Conservation (phyloP, 352 stramenopile species). For the Pythium folliculosum region DNA sequence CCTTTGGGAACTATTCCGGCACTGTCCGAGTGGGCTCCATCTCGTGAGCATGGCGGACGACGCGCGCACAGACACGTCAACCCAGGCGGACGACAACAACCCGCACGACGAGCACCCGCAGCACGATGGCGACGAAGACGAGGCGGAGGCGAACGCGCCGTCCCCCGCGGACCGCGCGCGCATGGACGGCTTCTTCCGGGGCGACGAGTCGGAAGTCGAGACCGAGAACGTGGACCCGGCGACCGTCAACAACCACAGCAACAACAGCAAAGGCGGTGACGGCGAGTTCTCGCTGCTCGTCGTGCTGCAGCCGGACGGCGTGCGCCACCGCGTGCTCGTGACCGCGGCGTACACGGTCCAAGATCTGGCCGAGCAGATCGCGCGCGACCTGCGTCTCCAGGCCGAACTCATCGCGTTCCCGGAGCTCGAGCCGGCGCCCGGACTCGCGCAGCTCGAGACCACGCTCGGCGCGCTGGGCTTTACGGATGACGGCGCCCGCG, state of each 20-base stretch:
- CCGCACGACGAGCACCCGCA: conserved; percentile 1
- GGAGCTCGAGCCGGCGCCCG: conserved; percentile 42
- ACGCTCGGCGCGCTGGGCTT: conserved; percentile 43
- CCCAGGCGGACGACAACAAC: conserved; percentile 15
- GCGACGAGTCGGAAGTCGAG: background rate
- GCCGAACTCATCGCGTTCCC: conserved; percentile 64
- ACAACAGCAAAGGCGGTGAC: no score
- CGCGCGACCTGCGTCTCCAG: conserved; percentile 55
- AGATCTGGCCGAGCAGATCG: conserved; percentile 57
- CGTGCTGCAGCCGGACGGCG: conserved; percentile 73
- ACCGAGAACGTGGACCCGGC: conserved; percentile 11
- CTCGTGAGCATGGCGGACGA: conserved; percentile 12
- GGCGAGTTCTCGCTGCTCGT: conserved; percentile 63
- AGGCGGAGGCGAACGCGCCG: background rate
- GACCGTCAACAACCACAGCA: conserved; percentile 5
- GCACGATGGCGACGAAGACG: background rate
- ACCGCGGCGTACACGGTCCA: conserved; percentile 51
- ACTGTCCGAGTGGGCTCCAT: no score
- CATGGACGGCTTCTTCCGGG: conserved; percentile 20
- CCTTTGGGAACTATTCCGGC: no score
- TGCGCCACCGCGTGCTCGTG: conserved; percentile 68
- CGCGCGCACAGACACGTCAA: conserved; percentile 10
- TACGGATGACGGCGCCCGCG: conserved; percentile 26
- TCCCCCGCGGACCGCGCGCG: background rate
- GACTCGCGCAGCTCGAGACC: conserved; percentile 38